Evolutionary conservation across 2,329 filamentous ascomycete species (phyloP).

Genomic region (Claviceps maximensis): DNA sequence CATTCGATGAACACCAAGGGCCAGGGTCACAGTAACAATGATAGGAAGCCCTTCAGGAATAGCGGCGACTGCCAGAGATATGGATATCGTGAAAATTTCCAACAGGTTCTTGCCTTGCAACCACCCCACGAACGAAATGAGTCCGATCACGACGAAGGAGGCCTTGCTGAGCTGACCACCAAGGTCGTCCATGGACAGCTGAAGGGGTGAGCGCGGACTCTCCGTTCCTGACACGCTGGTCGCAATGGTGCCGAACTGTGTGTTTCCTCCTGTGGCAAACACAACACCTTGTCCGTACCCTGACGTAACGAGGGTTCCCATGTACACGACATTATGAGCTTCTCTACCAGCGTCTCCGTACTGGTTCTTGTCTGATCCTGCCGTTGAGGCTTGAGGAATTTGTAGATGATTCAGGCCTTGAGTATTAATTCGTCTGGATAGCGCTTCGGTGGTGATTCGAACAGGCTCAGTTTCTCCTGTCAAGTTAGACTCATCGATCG

Average conservation of each 20-base stretch:
- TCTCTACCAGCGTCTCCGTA: slow-evolving; percentile 49
- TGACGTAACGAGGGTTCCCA: slow-evolving; percentile 92
- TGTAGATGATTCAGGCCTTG: slow-evolving; percentile 18
- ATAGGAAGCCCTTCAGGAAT: slow-evolving; percentile 95
- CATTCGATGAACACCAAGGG: slow-evolving; percentile 91
- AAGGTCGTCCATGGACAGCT: slow-evolving; percentile 94
- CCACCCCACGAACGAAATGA: slow-evolving; percentile 85
- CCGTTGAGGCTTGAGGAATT: slow-evolving; percentile 27
- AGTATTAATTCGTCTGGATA: slow-evolving; percentile 16
- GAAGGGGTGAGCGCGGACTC: slow-evolving; percentile 83
- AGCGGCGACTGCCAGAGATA: slow-evolving; percentile 88
- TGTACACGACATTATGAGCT: slow-evolving; percentile 87
- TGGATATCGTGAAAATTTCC: slow-evolving; percentile 95
- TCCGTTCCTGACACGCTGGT: slow-evolving; percentile 90
- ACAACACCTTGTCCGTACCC: slow-evolving; percentile 93
- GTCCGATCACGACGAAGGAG: slow-evolving; percentile 83
- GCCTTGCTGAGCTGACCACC: slow-evolving; percentile 94
- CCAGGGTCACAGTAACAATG: slow-evolving; percentile 93
- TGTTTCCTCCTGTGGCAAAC: slow-evolving; percentile 87
- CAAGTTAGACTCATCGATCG: slow-evolving; percentile 92
- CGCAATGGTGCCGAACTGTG: slow-evolving; percentile 93
- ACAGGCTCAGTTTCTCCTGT: slow-evolving; percentile 96
- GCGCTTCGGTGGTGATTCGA: slow-evolving; percentile 55
- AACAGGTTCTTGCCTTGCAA: slow-evolving; percentile 79
- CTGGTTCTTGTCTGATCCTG: slow-evolving; percentile 36